Conservation (phyloP, 2,329 filamentous ascomycete species). For the Claviceps fusiformis region DNA sequence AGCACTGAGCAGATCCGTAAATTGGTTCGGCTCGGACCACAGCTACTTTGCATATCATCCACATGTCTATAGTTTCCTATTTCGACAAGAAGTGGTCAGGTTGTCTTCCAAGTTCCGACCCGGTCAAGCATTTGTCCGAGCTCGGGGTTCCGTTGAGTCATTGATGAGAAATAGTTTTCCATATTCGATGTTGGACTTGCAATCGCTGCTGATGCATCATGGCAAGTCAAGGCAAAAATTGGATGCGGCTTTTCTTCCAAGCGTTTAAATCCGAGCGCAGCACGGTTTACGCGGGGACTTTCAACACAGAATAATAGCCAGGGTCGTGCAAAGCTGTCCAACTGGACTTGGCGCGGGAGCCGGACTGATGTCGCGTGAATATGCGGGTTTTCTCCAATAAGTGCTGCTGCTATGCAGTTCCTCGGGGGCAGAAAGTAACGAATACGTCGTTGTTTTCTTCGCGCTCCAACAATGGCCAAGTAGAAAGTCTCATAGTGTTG, state of each 20-base stretch:
- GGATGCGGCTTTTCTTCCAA: neutral
- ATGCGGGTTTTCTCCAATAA: neutral
- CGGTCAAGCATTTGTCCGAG: neutral
- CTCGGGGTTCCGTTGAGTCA: neutral
- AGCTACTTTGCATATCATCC: neutral
- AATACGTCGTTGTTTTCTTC: constrained; percentile 6
- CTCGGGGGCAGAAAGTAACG: constrained; percentile 5
- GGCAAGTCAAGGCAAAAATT: neutral
- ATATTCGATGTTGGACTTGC: neutral
- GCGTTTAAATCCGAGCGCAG: neutral
- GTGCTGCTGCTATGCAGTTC: constrained; percentile 8
- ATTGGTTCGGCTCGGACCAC: neutral
- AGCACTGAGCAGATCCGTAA: neutral
- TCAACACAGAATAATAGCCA: neutral
- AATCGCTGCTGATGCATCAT: neutral
- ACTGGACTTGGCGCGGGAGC: constrained; percentile 28
- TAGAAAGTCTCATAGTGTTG: neutral
- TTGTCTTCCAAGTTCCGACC: neutral
- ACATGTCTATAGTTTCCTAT: constrained; percentile 1
- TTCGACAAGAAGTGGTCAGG: neutral
- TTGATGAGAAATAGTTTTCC: neutral
- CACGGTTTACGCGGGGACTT: neutral
- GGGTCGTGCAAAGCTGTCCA: constrained; percentile 23
- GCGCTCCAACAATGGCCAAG: constrained; percentile 21
- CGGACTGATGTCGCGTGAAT: constrained; percentile 12